Base-by-base conservation (phyloP, 257 asterid species). In the Solanum clarkiae region DNA sequence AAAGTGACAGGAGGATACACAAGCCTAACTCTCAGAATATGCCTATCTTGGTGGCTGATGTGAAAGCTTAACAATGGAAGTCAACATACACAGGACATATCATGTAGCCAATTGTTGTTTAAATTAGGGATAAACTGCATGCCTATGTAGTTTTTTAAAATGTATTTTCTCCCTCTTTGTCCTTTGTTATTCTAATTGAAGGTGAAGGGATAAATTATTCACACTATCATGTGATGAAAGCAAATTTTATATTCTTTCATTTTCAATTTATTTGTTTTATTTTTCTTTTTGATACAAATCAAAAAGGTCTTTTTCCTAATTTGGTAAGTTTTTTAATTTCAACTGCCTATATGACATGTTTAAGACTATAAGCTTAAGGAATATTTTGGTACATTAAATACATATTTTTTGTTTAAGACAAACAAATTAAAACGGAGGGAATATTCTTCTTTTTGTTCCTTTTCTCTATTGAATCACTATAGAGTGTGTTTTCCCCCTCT, bases 1-100 rank as follows among this genome's bases (percentile, higher is more conserved):
- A 22, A 47, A 74, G 47, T 49, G 82, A 51, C 63, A 0, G 20
- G 63, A 9, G 24, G 17, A 77, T 77, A 51, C 63, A 51, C 36
- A 51, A 53, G 17, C 24, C 82, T 77, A 12, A 53, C n/a, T 26
- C 24, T 15, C 47, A 16, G 2, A 16, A 77, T 51, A 77, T 77
- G 63, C 26, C 5, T 77, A 26, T 53, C 82, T 24, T 77, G 82
- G 82, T 77, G 65, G 82, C 22, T 77, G 82, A 77, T 77, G 82
- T 77, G 82, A 77, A 26, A 77, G 82, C 24, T 77, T 51, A 9
- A 1, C 60, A 24, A 53, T 51, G 65, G 47, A 53, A 77, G 82
- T 77, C 82, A 77, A 77, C 65, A 77, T 9, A 51, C 26, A 51
- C 26, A 77, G 82, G 63, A 26, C 82, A 77, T 77, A 63, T 77